phyloP scores from a whole-genome alignment of 2,329 filamentous ascomycete species.

The Beauveria medogensis region DNA sequence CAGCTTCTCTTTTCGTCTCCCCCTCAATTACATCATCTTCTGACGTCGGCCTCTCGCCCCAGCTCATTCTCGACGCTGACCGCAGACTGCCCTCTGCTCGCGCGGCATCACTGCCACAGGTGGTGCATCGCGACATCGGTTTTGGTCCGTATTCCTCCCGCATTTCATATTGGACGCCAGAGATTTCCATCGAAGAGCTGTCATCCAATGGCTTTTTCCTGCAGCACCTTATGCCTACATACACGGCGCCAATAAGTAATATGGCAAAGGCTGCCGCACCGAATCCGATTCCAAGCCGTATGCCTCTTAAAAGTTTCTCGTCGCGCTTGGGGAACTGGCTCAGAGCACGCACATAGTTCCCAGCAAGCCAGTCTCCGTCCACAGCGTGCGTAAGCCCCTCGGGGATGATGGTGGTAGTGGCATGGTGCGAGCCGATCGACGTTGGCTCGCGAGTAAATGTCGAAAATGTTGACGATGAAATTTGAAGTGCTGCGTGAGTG shows the following conservation, averaged over 20 bases:
- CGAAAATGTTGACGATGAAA: background rate
- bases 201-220: conserved; percentile 1
- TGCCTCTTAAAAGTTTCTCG: conserved; percentile 20
- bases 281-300: conserved; percentile 25
- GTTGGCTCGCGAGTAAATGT: background rate
- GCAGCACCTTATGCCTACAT: conserved; percentile 4
- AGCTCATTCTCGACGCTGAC: background rate
- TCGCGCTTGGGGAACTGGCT: conserved; percentile 14
- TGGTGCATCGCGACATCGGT: conserved; percentile 2
- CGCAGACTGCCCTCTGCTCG: background rate
- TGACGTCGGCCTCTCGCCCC: background rate
- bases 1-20: background rate
- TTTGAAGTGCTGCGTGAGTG: background rate
- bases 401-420: conserved; percentile 21
- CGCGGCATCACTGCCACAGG: background rate
- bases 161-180: conserved; percentile 7
- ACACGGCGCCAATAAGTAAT: conserved; percentile 2
- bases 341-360: conserved; percentile 23
- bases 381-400: conserved; percentile 29
- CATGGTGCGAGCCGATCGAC: background rate
- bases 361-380: conserved; percentile 26
- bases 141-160: conserved; percentile 8
- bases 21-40: background rate
- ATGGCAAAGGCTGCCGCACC: conserved; percentile 8
- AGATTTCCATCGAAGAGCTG: conserved; percentile 3